phyloP scores from a whole-genome alignment of 2,329 filamentous ascomycete genomes.

The Fusarium begoniae region DNA sequence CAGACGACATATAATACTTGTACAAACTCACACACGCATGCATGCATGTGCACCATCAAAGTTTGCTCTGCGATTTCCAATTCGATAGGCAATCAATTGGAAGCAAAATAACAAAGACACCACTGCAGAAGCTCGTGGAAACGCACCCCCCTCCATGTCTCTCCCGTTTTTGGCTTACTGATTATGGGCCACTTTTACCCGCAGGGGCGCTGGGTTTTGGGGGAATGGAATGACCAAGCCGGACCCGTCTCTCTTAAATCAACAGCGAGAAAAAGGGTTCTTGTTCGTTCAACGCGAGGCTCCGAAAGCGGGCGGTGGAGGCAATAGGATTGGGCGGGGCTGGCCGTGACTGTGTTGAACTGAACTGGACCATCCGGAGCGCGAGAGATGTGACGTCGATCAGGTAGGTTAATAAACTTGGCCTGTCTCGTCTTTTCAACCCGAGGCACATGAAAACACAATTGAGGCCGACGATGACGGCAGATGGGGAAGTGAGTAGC shows the following conservation, averaged over 20 bases:
- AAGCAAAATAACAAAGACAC: conserved; percentile 25
- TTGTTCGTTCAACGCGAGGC: conserved; percentile 35
- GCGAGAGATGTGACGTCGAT: conserved; percentile 36
- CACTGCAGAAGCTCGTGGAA: conserved; percentile 37
- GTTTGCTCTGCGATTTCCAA: background rate
- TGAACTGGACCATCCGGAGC: conserved; percentile 1
- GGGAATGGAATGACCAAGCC: conserved; percentile 37
- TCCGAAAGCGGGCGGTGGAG: conserved; percentile 45
- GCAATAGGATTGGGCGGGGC: conserved; percentile 11
- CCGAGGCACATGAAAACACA: conserved; percentile 27
- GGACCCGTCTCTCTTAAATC: conserved; percentile 15
- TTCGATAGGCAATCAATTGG: background rate
- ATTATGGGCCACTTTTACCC: conserved; percentile 41
- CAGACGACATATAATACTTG: background rate
- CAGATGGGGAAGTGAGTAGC: conserved; percentile 8
- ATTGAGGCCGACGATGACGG: conserved; percentile 37
- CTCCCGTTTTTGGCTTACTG: conserved; percentile 23
- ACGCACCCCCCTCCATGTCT: conserved; percentile 28
- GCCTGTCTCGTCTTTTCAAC: conserved; percentile 11
- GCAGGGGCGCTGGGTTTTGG: conserved; percentile 29
- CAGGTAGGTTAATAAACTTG: conserved; percentile 32
- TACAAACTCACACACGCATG: background rate
- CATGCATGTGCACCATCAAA: background rate
- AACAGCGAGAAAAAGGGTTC: conserved; percentile 9
- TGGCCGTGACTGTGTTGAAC: conserved; percentile 1